phyloP scores from a whole-genome alignment of 306 rosid species.

The Vigna radiata region DNA sequence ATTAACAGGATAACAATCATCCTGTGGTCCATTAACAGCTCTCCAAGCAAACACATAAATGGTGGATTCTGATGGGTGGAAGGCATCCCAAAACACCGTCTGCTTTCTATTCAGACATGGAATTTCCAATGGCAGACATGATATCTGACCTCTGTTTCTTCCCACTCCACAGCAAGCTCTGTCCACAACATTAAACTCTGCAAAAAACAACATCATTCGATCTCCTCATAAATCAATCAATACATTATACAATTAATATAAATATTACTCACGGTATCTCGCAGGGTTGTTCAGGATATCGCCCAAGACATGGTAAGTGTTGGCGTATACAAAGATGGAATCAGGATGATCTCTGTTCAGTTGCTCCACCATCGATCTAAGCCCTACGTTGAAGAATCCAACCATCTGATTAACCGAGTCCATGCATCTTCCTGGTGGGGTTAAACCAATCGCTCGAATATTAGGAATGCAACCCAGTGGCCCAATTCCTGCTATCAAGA shows the following conservation, averaged over 20 bases:
- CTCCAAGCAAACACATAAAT: constrained; percentile 67
- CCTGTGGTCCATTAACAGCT: constrained; percentile 62
- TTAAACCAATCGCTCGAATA: constrained; percentile 55
- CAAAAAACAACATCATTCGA: constrained; percentile 1
- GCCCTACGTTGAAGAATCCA: constrained; percentile 67
- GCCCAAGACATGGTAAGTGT: constrained; percentile 60
- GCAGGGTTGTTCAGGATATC: constrained; percentile 80
- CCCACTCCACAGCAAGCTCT: constrained; percentile 84
- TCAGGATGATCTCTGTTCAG: constrained; percentile 56
- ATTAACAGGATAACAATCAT: constrained; percentile 73
- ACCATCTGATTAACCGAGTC: constrained; percentile 72
- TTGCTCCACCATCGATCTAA: constrained; percentile 60
- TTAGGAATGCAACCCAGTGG: constrained; percentile 89
- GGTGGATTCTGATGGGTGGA: constrained; percentile 77
- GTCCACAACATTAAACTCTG: constrained; percentile 73
- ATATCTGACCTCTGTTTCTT: constrained; percentile 58
- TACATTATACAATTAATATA: too few relatives aligned
- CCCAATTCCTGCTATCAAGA: constrained; percentile 68
- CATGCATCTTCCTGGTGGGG: constrained; percentile 63
- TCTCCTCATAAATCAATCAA: not conserved
- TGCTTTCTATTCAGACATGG: constrained; percentile 66
- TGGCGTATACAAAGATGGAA: constrained; percentile 64
- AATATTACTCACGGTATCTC: constrained; percentile 53
- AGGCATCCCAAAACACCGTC: constrained; percentile 85
- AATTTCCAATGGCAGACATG: constrained; percentile 62